Percentiles rank a stretch among this genome's conserved stretches.
Evolutionary conservation across 129 eudicot genomes (phyloP).

Genomic region (Pittosporum tobira): DNA sequence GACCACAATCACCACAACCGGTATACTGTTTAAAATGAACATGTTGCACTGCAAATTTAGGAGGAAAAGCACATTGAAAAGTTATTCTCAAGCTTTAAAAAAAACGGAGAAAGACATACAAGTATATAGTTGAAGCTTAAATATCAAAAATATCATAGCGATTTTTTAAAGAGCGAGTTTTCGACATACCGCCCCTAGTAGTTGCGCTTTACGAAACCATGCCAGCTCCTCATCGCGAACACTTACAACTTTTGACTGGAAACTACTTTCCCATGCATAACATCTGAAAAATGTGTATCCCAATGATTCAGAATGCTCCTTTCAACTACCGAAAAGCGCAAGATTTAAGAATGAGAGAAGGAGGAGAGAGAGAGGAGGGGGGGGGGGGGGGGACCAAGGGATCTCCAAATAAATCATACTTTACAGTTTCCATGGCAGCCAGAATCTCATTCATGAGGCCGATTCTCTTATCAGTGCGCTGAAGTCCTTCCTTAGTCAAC

Average conservation of each 20-base stretch:
- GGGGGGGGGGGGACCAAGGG: no score
- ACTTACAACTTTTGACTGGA: slow-evolving; percentile 69
- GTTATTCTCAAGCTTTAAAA: slow-evolving; percentile 1
- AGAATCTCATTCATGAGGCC: slow-evolving; percentile 89
- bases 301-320: slow-evolving; percentile 1
- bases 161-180: background rate
- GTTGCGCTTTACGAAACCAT: slow-evolving; percentile 75
- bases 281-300: slow-evolving; percentile 37
- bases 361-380: no score
- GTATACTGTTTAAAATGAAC: slow-evolving; percentile 75
- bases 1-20: slow-evolving; percentile 77
- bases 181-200: slow-evolving; percentile 81
- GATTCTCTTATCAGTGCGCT: slow-evolving; percentile 76
- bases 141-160: background rate
- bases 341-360: background rate
- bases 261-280: slow-evolving; percentile 95
- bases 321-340: background rate
- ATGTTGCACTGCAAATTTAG: slow-evolving; percentile 55
- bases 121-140: background rate
- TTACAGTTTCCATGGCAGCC: slow-evolving; percentile 97
- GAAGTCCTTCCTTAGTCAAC: slow-evolving; percentile 82
- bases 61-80: background rate
- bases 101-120: background rate
- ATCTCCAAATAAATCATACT: slow-evolving; percentile 34
- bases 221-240: slow-evolving; percentile 66